Evolutionary conservation across 805 yeast species (phyloP).

Genomic region (Saccharomyces jurei): DNA sequence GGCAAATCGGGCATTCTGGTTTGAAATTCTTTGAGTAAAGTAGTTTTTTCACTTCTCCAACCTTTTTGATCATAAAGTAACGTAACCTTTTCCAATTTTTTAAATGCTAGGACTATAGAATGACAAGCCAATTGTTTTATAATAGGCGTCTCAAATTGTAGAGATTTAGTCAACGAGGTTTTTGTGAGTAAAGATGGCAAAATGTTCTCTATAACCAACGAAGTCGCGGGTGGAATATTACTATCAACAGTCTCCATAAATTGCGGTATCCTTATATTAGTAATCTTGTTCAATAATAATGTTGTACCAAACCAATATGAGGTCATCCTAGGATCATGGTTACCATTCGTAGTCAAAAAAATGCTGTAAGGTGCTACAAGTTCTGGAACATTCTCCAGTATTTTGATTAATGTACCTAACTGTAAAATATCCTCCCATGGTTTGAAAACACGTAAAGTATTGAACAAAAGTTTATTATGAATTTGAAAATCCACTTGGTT

Average conservation of each 20-base stretch:
- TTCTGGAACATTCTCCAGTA: slow-evolving; percentile 55
- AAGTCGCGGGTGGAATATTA: slow-evolving; percentile 29
- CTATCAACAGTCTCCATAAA: slow-evolving; percentile 25
- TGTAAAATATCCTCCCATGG: slow-evolving; percentile 76
- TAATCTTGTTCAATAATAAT: slow-evolving; percentile 48
- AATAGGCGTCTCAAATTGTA: slow-evolving; percentile 43
- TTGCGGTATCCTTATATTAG: slow-evolving; percentile 49
- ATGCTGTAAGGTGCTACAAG: slow-evolving; percentile 63
- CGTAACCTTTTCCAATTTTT: slow-evolving; percentile 42
- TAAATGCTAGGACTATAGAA: slow-evolving; percentile 44
- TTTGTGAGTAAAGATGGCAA: slow-evolving; percentile 60
- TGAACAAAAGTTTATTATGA: slow-evolving; percentile 60
- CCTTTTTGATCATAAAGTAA: slow-evolving; percentile 32
- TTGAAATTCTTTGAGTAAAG: slow-evolving; percentile 30
- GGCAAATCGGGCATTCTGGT: slow-evolving; percentile 40
- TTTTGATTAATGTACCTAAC: slow-evolving; percentile 42
- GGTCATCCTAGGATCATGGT: slow-evolving; percentile 70
- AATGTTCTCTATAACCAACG: slow-evolving; percentile 44
- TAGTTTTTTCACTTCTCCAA: slow-evolving; percentile 34
- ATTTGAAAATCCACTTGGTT: slow-evolving; percentile 49
- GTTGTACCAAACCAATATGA: slow-evolving; percentile 80
- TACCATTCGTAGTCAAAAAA: slow-evolving; percentile 53
- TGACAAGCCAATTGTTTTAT: slow-evolving; percentile 60
- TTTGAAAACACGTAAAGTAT: slow-evolving; percentile 54
- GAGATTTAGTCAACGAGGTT: slow-evolving; percentile 47